phyloP scores from a whole-genome alignment of 257 asterid genomes.

The Rehmannia glutinosa region DNA sequence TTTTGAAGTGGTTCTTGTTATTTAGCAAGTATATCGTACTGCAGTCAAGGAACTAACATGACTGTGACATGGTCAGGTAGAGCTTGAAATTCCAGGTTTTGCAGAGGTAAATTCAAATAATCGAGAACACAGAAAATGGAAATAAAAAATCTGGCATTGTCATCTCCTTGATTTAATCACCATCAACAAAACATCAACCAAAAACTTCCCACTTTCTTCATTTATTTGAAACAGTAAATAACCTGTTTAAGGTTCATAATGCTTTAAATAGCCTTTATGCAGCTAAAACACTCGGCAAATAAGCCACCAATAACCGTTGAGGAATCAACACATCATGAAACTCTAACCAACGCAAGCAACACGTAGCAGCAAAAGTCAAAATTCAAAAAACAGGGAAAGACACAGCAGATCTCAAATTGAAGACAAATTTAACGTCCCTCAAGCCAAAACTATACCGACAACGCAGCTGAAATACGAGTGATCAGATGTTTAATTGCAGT shows the following conservation, averaged over 20 bases:
- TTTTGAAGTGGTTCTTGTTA: neutral
- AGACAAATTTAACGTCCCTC: neutral
- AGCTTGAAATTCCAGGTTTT: too few species aligned
- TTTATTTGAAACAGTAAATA: too few species aligned
- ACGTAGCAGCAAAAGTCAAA: neutral
- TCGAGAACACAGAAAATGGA: neutral
- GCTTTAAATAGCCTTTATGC: neutral
- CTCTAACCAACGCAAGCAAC: neutral
- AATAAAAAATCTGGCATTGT: too few species aligned
- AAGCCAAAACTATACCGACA: neutral
- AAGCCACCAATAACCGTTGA: neutral
- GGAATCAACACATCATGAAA: neutral
- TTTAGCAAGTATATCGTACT: neutral
- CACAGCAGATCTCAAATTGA: constrained; percentile 13
- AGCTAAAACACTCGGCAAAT: constrained; percentile 3
- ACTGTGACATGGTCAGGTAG: too few species aligned
- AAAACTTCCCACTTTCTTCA: too few species aligned
- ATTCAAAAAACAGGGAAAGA: neutral
- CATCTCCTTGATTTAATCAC: too few species aligned
- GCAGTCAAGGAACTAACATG: neutral
- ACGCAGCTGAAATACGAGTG: constrained; percentile 1
- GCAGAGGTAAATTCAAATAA: neutral
- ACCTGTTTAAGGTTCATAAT: neutral
- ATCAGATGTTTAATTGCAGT: neutral
- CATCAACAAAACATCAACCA: too few species aligned